Evolutionary conservation across 2,329 filamentous ascomycete genomes (phyloP).

Genomic region (Rhinocladiella similis): DNA sequence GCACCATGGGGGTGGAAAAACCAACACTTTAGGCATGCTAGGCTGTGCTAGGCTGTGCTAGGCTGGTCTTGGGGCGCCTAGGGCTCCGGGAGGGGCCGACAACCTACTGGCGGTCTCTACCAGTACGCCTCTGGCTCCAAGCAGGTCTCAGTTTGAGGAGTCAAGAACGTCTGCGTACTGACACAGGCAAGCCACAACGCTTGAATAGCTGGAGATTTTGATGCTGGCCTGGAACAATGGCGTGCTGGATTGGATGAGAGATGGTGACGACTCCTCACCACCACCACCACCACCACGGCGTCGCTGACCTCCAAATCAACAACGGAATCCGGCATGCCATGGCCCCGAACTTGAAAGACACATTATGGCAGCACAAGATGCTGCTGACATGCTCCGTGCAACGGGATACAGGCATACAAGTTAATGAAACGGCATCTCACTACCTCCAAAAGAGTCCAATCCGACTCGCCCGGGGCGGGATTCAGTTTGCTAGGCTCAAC

Average conservation of each 20-base stretch:
- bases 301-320: not conserved
- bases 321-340: too few species aligned
- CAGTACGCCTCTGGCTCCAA: not conserved
- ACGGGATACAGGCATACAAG: not conserved
- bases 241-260: not conserved
- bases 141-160: slow-evolving; percentile 1
- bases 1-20: too few species aligned
- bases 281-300: not conserved
- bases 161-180: not conserved
- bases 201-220: not conserved
- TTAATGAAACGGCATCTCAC: too few species aligned
- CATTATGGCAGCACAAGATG: too few species aligned
- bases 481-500: too few species aligned
- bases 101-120: not conserved
- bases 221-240: not conserved
- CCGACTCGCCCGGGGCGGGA: too few species aligned
- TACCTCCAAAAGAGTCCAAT: too few species aligned
- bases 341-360: too few species aligned
- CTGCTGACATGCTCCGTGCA: not conserved
- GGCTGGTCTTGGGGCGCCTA: not conserved
- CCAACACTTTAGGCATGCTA: not conserved
- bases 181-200: not conserved
- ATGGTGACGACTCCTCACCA: not conserved
- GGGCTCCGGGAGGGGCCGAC: not conserved
- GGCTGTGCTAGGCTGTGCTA: too few species aligned